Base-by-base conservation (phyloP, 2,329 filamentous ascomycete species). In the Fusarium pseudograminearum region DNA sequence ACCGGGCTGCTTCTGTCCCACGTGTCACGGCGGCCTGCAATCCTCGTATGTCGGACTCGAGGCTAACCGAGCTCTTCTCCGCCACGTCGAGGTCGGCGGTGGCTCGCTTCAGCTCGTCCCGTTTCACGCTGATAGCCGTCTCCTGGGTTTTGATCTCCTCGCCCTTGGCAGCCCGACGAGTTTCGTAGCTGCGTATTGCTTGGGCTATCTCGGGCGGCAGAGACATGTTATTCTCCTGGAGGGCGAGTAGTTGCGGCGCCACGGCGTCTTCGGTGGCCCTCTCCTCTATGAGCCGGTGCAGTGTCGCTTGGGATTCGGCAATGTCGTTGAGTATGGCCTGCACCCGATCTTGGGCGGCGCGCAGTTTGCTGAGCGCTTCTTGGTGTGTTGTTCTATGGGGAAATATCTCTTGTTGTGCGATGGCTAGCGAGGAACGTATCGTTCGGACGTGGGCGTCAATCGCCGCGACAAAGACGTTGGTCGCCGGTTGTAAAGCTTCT, bases 121-220 rank as follows among this genome's bases (percentile, higher is more conserved):
- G 57, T 48, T 71, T 72, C 11, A 61, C 65, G 33, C 52, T 61
- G 51, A 75, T 74, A 40, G 59, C 52, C 10, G 50, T 40, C 41
- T 75, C 73, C 18, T 75, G 73, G 12, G 61, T 67, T 54, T 72
- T 74, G 38, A 74, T 74, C 63, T 75, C 73, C 18, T 75, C 73
- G 16, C 57, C 69, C 54, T 74, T 75, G 5, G 72, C 72, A 18
- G 73, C 69, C 38, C 73, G 58, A 18, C 70, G 64, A 4, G 69
- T 69, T 26, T 75, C 72, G 41, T 75, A 75, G 53, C 62, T 71
- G 11, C 72, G 66, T 53, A 75, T 75, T 12, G 73, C 73, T 50
- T 75, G 65, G 18, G 73, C 73, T 47, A 75, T 75, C 47, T 75
- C 73, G 4, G 70, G 73, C 1, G 73, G 73, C 11, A 75, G 55